Conservation (phyloP, 108 stramenopile species). For the Schizochytrium sp. region DNA sequence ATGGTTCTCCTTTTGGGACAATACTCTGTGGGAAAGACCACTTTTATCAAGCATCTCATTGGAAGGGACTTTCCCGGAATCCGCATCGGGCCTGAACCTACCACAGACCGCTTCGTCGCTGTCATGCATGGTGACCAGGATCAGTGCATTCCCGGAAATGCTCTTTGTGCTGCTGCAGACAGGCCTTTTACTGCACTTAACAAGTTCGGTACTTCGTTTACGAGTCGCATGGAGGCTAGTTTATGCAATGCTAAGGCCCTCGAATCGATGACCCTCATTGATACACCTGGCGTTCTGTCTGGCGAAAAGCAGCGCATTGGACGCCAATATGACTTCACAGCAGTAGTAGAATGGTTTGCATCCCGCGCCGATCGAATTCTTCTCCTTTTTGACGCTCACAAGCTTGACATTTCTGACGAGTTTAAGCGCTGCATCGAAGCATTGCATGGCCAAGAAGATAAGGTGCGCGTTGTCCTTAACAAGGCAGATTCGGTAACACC, state of each 20-base stretch:
- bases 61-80: constrained; percentile 79
- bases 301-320: constrained; percentile 79
- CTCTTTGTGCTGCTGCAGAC: constrained; percentile 93
- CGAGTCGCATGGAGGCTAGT: constrained; percentile 93
- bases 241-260: constrained; percentile 86
- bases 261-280: constrained; percentile 90
- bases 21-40: constrained; percentile 83
- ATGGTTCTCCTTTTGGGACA: constrained; percentile 79
- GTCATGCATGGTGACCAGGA: constrained; percentile 95
- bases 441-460: constrained; percentile 88
- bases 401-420: constrained; percentile 97
- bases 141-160: constrained; percentile 96
- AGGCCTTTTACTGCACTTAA: constrained; percentile 94
- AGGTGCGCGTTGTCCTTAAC: constrained; percentile 93
- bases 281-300: constrained; percentile 84
- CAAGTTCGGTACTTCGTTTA: constrained; percentile 92
- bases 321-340: constrained; percentile 66
- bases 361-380: constrained; percentile 91
- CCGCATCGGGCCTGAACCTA: constrained; percentile 97
- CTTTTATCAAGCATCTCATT: constrained; percentile 76
- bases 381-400: constrained; percentile 96
- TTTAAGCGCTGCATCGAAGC: constrained; percentile 87
- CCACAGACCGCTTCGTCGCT: constrained; percentile 95
- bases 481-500: constrained; percentile 91
- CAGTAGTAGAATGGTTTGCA: constrained; percentile 72